These are phyloP conservation scores for Paramecium pentaurelia DNA, from an alignment of 73 alveolate genomes.

Conservation along the genomic window DNA sequence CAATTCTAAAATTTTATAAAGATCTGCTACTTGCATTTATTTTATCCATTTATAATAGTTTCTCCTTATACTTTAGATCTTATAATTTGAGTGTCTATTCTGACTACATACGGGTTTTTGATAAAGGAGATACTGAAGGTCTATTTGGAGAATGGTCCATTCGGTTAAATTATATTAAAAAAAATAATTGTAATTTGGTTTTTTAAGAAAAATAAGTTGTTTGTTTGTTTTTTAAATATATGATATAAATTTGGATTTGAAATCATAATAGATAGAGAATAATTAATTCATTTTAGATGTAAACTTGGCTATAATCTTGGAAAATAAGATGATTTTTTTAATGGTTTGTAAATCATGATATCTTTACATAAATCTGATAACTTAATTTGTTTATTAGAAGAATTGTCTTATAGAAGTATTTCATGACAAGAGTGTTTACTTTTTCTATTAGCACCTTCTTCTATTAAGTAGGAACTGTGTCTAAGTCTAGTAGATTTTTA, in stretches of 20 bases:
- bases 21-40: background rate
- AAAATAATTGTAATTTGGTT: background rate
- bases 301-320: background rate
- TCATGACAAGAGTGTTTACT: background rate
- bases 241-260: background rate
- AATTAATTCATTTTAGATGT: background rate
- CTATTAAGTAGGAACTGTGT: background rate
- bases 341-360: slow-evolving; percentile 18
- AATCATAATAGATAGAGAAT: background rate
- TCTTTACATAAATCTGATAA: slow-evolving; percentile 13
- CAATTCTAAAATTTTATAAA: background rate
- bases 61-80: background rate
- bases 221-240: background rate
- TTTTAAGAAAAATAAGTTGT: background rate
- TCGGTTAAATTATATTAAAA: background rate
- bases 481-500: background rate
- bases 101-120: background rate
- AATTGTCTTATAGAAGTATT: background rate
- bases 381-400: background rate
- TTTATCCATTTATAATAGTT: background rate
- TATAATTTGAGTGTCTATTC: background rate
- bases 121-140: background rate
- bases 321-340: background rate
- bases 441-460: background rate
- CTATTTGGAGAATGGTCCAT: slow-evolving; percentile 20